Evolutionary conservation across 805 yeast genomes (phyloP).

Genomic region (Candida palmyrensis): DNA sequence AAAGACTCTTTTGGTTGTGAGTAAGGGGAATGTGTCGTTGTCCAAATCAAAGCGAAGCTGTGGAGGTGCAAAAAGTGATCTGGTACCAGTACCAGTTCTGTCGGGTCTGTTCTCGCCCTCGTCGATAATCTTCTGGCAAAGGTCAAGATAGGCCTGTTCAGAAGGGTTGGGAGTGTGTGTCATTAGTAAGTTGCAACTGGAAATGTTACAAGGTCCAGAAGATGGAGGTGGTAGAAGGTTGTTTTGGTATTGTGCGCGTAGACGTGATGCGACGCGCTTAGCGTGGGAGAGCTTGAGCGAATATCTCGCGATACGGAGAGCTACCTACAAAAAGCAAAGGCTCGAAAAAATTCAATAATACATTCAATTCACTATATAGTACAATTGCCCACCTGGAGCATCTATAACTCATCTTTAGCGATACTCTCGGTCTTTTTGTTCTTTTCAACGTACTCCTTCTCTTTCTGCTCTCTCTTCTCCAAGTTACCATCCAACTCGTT

Average conservation of each 20-base stretch:
- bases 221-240: neutral
- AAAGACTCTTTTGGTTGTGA: slow-evolving; percentile 91
- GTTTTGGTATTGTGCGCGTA: neutral
- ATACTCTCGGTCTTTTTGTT: neutral
- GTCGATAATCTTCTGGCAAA: slow-evolving; percentile 69
- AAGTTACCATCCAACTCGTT: slow-evolving; percentile 30
- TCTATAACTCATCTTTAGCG: neutral
- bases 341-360: too few species aligned
- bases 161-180: slow-evolving; percentile 34
- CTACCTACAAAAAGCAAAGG: too few species aligned
- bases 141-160: slow-evolving; percentile 83
- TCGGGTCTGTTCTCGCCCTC: slow-evolving; percentile 92
- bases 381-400: neutral
- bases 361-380: neutral
- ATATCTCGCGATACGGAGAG: too few species aligned
- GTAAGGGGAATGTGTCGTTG: slow-evolving; percentile 72
- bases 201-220: too few species aligned
- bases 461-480: slow-evolving; percentile 23
- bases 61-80: slow-evolving; percentile 90
- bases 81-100: slow-evolving; percentile 96
- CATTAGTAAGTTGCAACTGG: slow-evolving; percentile 1
- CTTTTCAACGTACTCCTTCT: slow-evolving; percentile 6
- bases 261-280: too few species aligned
- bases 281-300: too few species aligned
- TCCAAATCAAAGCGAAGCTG: slow-evolving; percentile 78